Evolutionary conservation across 164 flowering plant genomes (phyloP), one percentile per base, ranked within the genome.

Genomic region (Echeveria elegans): DNA sequence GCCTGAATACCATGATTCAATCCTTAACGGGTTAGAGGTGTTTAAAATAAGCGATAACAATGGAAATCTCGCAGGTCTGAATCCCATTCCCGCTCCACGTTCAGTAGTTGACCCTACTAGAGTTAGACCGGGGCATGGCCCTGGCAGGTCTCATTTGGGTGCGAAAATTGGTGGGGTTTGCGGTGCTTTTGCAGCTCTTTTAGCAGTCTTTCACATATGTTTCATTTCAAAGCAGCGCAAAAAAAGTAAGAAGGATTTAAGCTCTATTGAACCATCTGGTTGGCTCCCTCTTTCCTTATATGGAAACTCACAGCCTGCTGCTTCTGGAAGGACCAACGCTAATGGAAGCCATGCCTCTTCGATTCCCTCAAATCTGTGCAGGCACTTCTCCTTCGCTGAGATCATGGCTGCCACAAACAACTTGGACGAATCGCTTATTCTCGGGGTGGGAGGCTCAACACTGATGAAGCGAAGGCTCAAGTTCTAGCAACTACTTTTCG

Each of bases 371-470:
- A 71, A 77, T 15, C 76, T 79, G 34, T 79, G 83, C 63, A 82
- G 84, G n/a, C 80, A 72, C 59, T 83, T 83, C 73, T 71, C 86
- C 14, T 70, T 81, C 10, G 74, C 69, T 0, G 84, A 83, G 77
- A 79, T 83, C 69, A 79, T 71, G 31, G 48, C 73, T 2, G 82
- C 84, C 16, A 83, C 86, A 4, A 69, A 79, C 28, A 66, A 83
- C 65, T 83, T 83, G 56, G 77, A 73, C 53, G 80, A 68, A 45
- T 64, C 70, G 5, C 69, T 72, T 24, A 66, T 81, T 45, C 67
- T 82, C 50, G 85, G 85, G 4, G 78, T 74, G 38, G 85, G 85
- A 12, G 85, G 85, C 9, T 79, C n/a, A n/a, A n/a, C n/a, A n/a
- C n/a, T n/a, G n/a, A n/a, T n/a, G n/a, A n/a, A n/a, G n/a, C n/a